These are phyloP conservation scores for Cafeteria roenbergensis DNA, from an alignment of 108 stramenopile genomes.

Conservation along the genomic window DNA sequence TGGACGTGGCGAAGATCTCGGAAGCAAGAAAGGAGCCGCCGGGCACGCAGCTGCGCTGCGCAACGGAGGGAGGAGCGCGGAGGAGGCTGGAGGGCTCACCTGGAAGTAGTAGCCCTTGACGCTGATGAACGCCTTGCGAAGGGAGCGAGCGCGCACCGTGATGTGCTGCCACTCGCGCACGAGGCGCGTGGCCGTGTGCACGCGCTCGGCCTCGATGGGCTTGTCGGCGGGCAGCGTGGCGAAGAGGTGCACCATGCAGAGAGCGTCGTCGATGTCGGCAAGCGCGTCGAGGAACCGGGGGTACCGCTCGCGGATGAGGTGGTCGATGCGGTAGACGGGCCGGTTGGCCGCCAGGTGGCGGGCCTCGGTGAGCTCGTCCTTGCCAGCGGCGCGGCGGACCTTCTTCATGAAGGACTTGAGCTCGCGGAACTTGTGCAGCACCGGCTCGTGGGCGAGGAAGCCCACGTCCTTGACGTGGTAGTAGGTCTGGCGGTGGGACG, in stretches of 20 bases:
- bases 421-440: slow-evolving; percentile 85
- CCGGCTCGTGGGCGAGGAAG: slow-evolving; percentile 86
- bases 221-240: slow-evolving; percentile 68
- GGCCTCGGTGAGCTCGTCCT: slow-evolving; percentile 74
- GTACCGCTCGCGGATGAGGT: slow-evolving; percentile 92
- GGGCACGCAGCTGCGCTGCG: too few species aligned
- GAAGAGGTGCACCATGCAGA: slow-evolving; percentile 79
- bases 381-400: slow-evolving; percentile 50
- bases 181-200: slow-evolving; percentile 61
- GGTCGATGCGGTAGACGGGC: slow-evolving; percentile 77
- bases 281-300: slow-evolving; percentile 90
- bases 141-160: slow-evolving; percentile 59
- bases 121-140: slow-evolving; percentile 86
- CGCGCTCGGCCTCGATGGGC: slow-evolving; percentile 57
- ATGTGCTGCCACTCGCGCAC: slow-evolving; percentile 80
- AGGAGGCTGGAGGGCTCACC: too few species aligned
- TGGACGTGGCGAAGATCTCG: neutral
- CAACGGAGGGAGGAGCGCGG: too few species aligned
- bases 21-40: too few species aligned
- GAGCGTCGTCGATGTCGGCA: slow-evolving; percentile 85
- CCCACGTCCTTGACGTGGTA: slow-evolving; percentile 93
- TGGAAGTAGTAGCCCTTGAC: slow-evolving; percentile 96
- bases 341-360: slow-evolving; percentile 54
- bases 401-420: slow-evolving; percentile 47
- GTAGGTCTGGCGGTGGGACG: slow-evolving; percentile 63